Evolutionary conservation across 2,329 filamentous ascomycete species (phyloP).

Genomic region (Neospermospora avenae): DNA sequence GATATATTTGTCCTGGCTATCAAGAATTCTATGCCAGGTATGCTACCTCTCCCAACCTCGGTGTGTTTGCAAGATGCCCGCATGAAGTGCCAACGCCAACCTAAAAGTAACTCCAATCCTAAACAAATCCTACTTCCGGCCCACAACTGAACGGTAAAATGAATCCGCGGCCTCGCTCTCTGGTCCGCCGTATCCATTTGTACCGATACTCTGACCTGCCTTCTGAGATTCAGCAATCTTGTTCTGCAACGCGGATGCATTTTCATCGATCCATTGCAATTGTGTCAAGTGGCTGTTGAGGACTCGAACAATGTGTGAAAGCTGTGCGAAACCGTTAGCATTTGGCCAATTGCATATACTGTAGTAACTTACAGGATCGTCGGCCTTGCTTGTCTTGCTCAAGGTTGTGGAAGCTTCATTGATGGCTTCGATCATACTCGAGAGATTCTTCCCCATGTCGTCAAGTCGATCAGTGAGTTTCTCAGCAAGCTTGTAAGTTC

Average conservation of each 20-base stretch:
- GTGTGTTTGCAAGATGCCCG: slow-evolving; percentile 17
- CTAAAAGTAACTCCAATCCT: slow-evolving; percentile 11
- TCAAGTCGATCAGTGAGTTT: slow-evolving; percentile 86
- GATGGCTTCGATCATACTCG: slow-evolving; percentile 97
- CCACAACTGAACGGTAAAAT: slow-evolving; percentile 88
- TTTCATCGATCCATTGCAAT: slow-evolving; percentile 88
- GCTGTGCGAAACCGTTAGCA: slow-evolving; percentile 44
- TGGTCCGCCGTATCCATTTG: slow-evolving; percentile 52
- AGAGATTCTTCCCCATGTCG: slow-evolving; percentile 88
- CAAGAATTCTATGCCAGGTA: slow-evolving; percentile 15
- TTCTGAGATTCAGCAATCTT: slow-evolving; percentile 84
- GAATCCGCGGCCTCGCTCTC: slow-evolving; percentile 77
- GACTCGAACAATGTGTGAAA: slow-evolving; percentile 92
- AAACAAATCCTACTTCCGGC: slow-evolving; percentile 52
- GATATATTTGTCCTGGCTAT: slow-evolving; percentile 1
- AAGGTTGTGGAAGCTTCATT: slow-evolving; percentile 88
- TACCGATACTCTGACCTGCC: slow-evolving; percentile 60
- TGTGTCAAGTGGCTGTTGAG: slow-evolving; percentile 91
- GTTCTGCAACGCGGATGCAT: slow-evolving; percentile 73
- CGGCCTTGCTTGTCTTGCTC: slow-evolving; percentile 83
- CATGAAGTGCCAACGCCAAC: slow-evolving; percentile 28
- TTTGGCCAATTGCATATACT: not conserved
- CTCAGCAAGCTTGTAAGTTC: slow-evolving; percentile 94
- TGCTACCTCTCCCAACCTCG: slow-evolving; percentile 20
- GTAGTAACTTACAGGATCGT: slow-evolving; percentile 69